These are phyloP conservation scores for Annulohypoxylon stygium DNA, from an alignment of 495 filamentous ascomycete genomes.

Conservation along the genomic window DNA sequence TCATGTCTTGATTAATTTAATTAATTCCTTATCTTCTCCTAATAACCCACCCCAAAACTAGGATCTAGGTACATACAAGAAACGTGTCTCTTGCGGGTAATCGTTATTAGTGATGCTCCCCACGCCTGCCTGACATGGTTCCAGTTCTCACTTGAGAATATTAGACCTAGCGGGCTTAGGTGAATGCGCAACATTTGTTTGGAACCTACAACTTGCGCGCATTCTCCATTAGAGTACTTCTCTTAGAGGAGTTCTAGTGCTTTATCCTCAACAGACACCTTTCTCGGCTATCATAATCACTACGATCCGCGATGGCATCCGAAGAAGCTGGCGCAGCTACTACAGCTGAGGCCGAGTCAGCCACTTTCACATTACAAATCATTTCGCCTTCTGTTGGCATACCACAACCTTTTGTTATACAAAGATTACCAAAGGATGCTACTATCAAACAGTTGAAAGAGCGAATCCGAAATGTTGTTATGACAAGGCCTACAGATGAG, in stretches of 20 bases:
- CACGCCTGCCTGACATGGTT: slow-evolving; percentile 42
- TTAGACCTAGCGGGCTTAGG: slow-evolving; percentile 9
- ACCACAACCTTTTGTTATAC: slow-evolving; percentile 66
- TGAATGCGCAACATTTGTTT: slow-evolving; percentile 28
- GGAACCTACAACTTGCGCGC: slow-evolving; percentile 13
- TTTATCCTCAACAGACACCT: slow-evolving; percentile 2
- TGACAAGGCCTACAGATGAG: slow-evolving; percentile 65
- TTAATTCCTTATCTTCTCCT: slow-evolving; percentile 17
- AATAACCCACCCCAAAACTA: not conserved
- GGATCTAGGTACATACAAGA: slow-evolving; percentile 4
- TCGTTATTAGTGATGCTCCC: slow-evolving; percentile 20
- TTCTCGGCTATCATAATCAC: not conserved
- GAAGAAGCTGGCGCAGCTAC: slow-evolving; percentile 37
- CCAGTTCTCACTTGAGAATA: slow-evolving; percentile 26
- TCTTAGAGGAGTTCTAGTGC: not conserved
- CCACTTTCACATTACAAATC: slow-evolving; percentile 69
- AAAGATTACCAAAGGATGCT: slow-evolving; percentile 63
- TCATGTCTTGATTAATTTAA: slow-evolving; percentile 26
- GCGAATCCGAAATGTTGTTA: slow-evolving; percentile 68
- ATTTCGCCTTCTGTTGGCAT: slow-evolving; percentile 73
- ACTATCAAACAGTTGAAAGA: slow-evolving; percentile 73
- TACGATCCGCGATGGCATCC: slow-evolving; percentile 43
- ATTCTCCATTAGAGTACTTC: not conserved
- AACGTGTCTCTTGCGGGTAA: slow-evolving; percentile 44
- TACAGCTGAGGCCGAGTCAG: slow-evolving; percentile 31